Conservation (phyloP, 768 basidiomycete species). For the Cystobasidium tubakii region DNA sequence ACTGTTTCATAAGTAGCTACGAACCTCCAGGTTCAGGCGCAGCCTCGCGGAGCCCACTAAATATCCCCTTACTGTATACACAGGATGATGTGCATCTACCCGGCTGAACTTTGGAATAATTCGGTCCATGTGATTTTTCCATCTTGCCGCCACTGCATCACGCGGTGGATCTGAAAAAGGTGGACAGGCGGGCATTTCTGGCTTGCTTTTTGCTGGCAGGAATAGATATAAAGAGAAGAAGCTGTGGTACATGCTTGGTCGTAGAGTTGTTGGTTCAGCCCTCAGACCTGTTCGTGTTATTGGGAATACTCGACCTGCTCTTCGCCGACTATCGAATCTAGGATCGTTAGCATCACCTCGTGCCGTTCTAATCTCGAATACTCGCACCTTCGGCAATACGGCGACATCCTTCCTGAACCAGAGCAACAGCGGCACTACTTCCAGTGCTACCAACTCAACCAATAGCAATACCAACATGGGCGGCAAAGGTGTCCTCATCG, state of each 20-base stretch:
- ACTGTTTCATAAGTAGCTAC: no score
- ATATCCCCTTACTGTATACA: no score
- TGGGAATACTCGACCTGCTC: background rate
- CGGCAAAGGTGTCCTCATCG: constrained; percentile 24
- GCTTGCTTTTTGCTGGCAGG: no score
- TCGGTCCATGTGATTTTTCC: background rate
- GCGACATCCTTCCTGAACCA: background rate
- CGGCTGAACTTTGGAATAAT: background rate
- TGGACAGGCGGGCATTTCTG: background rate
- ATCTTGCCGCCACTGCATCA: background rate
- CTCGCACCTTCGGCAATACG: background rate
- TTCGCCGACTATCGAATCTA: background rate
- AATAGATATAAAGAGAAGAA: no score
- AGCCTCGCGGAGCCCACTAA: no score
- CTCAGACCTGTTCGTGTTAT: background rate
- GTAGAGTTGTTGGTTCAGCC: background rate
- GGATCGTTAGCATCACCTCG: background rate
- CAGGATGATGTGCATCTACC: background rate
- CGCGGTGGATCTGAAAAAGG: background rate
- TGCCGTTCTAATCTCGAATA: no score
- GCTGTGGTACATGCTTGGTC: background rate
- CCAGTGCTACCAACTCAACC: background rate
- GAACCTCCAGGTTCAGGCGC: no score
- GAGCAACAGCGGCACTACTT: background rate
- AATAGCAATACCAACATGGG: background rate